Conservation (phyloP, 371 early-diverging fungal species). For the Rozella allomycis region DNA sequence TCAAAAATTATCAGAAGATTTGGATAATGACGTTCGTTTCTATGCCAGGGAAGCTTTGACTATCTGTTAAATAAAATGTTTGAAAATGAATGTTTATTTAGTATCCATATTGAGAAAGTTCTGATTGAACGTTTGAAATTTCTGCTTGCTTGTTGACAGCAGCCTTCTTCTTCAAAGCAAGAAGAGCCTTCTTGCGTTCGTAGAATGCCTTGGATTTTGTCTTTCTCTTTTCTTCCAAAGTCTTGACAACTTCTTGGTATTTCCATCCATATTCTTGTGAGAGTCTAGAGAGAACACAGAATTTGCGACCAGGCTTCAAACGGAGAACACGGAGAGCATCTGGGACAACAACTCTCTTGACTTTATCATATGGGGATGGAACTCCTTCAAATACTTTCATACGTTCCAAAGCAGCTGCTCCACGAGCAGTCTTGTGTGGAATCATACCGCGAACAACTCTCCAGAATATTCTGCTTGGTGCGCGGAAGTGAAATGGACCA, state of each 20-base stretch:
- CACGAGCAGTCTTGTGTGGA: slow-evolving; percentile 96
- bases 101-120: no score
- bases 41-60: slow-evolving; percentile 61
- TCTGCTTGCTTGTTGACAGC: no score
- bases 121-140: no score
- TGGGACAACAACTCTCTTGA: slow-evolving; percentile 92
- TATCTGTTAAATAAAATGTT: no score
- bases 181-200: slow-evolving; percentile 65
- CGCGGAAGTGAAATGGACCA: slow-evolving; percentile 97
- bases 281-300: slow-evolving; percentile 80
- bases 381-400: slow-evolving; percentile 97
- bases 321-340: slow-evolving; percentile 88
- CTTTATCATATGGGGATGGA: slow-evolving; percentile 89
- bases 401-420: slow-evolving; percentile 89
- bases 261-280: slow-evolving; percentile 98
- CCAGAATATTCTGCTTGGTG: slow-evolving; percentile 95
- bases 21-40: slow-evolving; percentile 79
- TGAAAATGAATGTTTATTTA: no score
- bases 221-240: slow-evolving; percentile 93
- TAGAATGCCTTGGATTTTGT: slow-evolving; percentile 73
- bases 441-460: slow-evolving; percentile 96
- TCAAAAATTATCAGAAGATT: slow-evolving; percentile 56
- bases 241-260: slow-evolving; percentile 84
- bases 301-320: slow-evolving; percentile 91
- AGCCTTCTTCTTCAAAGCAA: no score